phyloP scores from a whole-genome alignment of 2,329 filamentous ascomycete genomes.

The Aschersonia sp. region DNA sequence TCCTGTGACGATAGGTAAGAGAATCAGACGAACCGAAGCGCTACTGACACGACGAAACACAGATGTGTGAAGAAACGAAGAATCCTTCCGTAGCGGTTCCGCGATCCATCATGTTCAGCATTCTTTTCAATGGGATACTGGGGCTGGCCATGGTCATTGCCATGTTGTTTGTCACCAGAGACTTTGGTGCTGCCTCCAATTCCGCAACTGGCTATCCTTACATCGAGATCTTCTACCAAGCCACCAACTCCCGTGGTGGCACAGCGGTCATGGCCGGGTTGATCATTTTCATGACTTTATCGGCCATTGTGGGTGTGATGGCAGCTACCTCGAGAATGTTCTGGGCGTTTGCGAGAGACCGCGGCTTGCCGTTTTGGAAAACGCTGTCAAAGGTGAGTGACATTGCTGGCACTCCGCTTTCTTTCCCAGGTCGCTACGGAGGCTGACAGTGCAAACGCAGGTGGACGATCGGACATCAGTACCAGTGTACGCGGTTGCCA shows the following conservation, averaged over 20 bases:
- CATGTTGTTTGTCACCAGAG: background rate
- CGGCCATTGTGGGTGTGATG: slow-evolving; percentile 38
- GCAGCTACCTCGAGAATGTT: slow-evolving; percentile 42
- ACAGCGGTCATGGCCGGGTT: slow-evolving; percentile 35
- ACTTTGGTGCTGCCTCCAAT: slow-evolving; percentile 3
- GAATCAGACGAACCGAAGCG: background rate
- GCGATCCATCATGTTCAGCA: slow-evolving; percentile 31
- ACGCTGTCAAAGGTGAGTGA: slow-evolving; percentile 11
- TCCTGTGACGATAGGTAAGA: background rate
- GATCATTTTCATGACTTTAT: slow-evolving; percentile 33
- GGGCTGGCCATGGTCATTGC: slow-evolving; percentile 27
- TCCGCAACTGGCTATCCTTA: slow-evolving; percentile 39
- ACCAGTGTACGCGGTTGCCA: slow-evolving; percentile 12
- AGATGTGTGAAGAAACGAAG: slow-evolving; percentile 30
- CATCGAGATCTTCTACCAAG: slow-evolving; percentile 41
- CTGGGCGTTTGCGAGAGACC: slow-evolving; percentile 33
- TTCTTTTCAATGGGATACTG: slow-evolving; percentile 33
- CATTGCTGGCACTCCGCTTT: background rate
- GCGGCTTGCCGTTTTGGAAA: slow-evolving; percentile 15
- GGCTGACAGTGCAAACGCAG: background rate
- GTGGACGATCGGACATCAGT: slow-evolving; percentile 12
- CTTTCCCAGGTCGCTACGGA: background rate
- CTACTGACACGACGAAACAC: background rate
- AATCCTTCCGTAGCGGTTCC: slow-evolving; percentile 36
- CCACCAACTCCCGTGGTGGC: slow-evolving; percentile 30